phyloP scores from a whole-genome alignment of 2,329 filamentous ascomycete genomes.

The Calonectria ilicicola region DNA sequence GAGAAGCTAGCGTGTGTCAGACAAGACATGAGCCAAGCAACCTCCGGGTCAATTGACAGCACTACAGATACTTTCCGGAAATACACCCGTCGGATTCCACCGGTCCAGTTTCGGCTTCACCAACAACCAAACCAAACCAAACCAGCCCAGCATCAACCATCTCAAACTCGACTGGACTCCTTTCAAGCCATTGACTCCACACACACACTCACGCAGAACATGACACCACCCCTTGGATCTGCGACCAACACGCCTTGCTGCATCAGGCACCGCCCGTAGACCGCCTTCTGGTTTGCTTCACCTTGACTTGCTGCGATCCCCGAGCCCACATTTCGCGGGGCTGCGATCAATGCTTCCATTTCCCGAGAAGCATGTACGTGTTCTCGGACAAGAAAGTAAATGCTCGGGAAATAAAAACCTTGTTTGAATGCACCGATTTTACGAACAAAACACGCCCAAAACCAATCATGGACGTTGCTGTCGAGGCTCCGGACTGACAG shows the following conservation, averaged over 20 bases:
- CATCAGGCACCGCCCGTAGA: background rate
- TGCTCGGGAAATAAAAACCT: background rate
- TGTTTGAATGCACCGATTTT: too few relatives aligned
- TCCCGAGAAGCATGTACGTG: background rate
- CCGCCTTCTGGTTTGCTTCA: background rate
- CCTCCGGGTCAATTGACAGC: background rate
- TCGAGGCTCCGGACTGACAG: background rate
- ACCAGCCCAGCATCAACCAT: background rate
- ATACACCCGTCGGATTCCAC: background rate
- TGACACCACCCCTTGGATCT: constrained; percentile 9
- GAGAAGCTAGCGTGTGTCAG: background rate
- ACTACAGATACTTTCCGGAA: background rate
- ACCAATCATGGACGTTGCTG: background rate
- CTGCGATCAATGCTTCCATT: background rate
- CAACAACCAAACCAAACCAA: background rate
- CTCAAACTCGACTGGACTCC: background rate
- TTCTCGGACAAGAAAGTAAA: too few relatives aligned
- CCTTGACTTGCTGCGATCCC: background rate
- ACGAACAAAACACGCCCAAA: background rate
- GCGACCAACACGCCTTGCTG: background rate
- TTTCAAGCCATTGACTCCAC: constrained; percentile 11
- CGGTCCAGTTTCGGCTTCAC: background rate
- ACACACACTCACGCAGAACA: background rate
- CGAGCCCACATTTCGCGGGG: constrained; percentile 1
- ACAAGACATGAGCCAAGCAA: too few relatives aligned